Evolutionary conservation across 139 green algal species (phyloP).

Genomic region (Tetratostichococcus sp.): DNA sequence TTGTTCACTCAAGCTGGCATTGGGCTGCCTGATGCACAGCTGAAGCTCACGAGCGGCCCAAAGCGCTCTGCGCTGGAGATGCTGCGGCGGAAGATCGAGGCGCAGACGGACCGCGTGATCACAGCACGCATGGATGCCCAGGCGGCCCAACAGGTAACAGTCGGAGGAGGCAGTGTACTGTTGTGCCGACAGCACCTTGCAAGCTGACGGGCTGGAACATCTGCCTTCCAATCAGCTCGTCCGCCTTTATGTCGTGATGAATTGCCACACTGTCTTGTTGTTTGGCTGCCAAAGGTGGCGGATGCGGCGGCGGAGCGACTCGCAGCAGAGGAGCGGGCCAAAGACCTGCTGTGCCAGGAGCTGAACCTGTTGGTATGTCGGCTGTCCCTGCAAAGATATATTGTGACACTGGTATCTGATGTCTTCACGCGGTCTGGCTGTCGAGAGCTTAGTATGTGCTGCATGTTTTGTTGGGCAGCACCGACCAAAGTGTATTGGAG

Average conservation of each 20-base stretch:
- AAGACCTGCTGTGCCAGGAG: slow-evolving; percentile 56
- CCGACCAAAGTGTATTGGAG: neutral
- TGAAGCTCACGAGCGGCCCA: slow-evolving; percentile 50
- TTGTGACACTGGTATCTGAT: too few relatives aligned
- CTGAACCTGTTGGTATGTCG: slow-evolving; percentile 40
- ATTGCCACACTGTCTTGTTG: too few relatives aligned
- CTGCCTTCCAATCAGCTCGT: too few relatives aligned
- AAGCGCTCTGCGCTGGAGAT: slow-evolving; percentile 51
- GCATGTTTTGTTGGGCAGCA: too few relatives aligned
- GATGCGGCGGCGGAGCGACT: slow-evolving; percentile 30
- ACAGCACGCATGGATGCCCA: slow-evolving; percentile 21
- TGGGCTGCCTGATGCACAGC: neutral
- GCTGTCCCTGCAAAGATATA: too few relatives aligned
- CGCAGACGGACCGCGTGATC: slow-evolving; percentile 38
- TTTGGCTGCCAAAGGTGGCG: slow-evolving; percentile 5
- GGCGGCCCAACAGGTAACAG: slow-evolving; percentile 35
- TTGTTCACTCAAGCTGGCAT: too few relatives aligned
- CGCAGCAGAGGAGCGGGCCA: slow-evolving; percentile 35
- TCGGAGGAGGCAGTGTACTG: neutral
- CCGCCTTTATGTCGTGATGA: too few relatives aligned
- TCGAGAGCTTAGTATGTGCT: neutral
- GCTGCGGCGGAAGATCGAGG: slow-evolving; percentile 58
- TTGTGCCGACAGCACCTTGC: neutral
- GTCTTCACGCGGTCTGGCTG: too few relatives aligned
- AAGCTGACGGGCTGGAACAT: neutral